Evolutionary conservation across 495 filamentous ascomycete genomes (phyloP).

Genomic region (Trichoderma reesei): DNA sequence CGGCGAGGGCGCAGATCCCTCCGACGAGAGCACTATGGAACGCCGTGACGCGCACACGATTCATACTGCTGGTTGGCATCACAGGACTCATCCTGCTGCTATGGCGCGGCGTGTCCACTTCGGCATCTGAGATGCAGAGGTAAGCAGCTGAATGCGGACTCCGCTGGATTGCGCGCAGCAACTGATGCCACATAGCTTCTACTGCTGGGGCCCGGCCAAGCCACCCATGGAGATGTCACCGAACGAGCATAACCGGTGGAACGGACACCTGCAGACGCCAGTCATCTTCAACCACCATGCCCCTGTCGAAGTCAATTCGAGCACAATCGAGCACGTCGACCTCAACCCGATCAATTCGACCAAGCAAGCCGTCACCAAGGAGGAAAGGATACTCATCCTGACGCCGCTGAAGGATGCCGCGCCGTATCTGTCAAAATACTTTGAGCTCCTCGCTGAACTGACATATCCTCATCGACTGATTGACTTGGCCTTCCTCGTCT

Average conservation of each 20-base stretch:
- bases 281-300: slow-evolving; percentile 93
- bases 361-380: slow-evolving; percentile 59
- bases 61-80: slow-evolving; percentile 64
- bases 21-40: slow-evolving; percentile 71
- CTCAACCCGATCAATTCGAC: slow-evolving; percentile 83
- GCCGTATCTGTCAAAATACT: slow-evolving; percentile 72
- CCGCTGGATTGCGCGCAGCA: not conserved
- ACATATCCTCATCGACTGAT: slow-evolving; percentile 94
- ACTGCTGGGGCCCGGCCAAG: slow-evolving; percentile 91
- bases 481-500: slow-evolving; percentile 88
- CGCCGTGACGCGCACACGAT: slow-evolving; percentile 67
- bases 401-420: slow-evolving; percentile 90
- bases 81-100: slow-evolving; percentile 67
- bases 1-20: slow-evolving; percentile 69
- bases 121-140: slow-evolving; percentile 87
- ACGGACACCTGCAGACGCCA: slow-evolving; percentile 77
- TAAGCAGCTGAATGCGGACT: slow-evolving; percentile 30
- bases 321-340: slow-evolving; percentile 66
- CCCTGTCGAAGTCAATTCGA: slow-evolving; percentile 71
- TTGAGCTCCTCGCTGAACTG: slow-evolving; percentile 81
- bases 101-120: slow-evolving; percentile 79
- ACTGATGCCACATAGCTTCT: slow-evolving; percentile 54
- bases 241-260: slow-evolving; percentile 86
- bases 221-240: slow-evolving; percentile 86
- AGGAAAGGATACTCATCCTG: slow-evolving; percentile 88